These are phyloP conservation scores for Pichia gijzeniarum DNA, from an alignment of 805 yeast species.

Conservation along the genomic window DNA sequence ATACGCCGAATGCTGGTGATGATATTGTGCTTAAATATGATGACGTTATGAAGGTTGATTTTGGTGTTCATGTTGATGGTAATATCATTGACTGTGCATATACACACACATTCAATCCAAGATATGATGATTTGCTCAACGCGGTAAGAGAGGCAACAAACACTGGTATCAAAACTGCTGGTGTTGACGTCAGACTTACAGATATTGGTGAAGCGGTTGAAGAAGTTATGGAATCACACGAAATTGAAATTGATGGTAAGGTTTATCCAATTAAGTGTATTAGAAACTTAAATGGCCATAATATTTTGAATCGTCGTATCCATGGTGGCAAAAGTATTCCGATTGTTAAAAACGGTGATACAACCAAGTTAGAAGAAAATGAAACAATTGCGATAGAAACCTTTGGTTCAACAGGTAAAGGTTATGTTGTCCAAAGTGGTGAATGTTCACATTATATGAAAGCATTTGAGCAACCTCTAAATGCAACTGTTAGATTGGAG, in stretches of 20 bases:
- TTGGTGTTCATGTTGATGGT: constrained; percentile 96
- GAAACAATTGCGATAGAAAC: constrained; percentile 98
- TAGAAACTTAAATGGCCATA: constrained; percentile 91
- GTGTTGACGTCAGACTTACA: constrained; percentile 90
- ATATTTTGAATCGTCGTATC: constrained; percentile 72
- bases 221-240: constrained; percentile 96
- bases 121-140: constrained; percentile 68
- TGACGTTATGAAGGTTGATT: constrained; percentile 94
- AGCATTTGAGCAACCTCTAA: constrained; percentile 42
- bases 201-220: constrained; percentile 96
- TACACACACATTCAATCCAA: constrained; percentile 80
- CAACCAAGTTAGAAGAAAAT: constrained; percentile 98
- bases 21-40: constrained; percentile 71
- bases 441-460: constrained; percentile 93
- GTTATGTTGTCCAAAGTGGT: constrained; percentile 78
- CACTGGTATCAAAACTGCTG: constrained; percentile 88
- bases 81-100: constrained; percentile 92
- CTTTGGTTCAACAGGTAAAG: constrained; percentile 94
- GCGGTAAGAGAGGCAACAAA: constrained; percentile 93
- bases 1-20: constrained; percentile 95
- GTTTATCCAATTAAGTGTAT: constrained; percentile 81
- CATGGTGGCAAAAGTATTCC: constrained; percentile 98
- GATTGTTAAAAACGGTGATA: constrained; percentile 86
- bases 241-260: constrained; percentile 84
- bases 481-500: constrained; percentile 49